Evolutionary conservation across 257 asterid species (phyloP), one percentile per base, ranked within the genome.

Genomic region (Solanum etuberosum): DNA sequence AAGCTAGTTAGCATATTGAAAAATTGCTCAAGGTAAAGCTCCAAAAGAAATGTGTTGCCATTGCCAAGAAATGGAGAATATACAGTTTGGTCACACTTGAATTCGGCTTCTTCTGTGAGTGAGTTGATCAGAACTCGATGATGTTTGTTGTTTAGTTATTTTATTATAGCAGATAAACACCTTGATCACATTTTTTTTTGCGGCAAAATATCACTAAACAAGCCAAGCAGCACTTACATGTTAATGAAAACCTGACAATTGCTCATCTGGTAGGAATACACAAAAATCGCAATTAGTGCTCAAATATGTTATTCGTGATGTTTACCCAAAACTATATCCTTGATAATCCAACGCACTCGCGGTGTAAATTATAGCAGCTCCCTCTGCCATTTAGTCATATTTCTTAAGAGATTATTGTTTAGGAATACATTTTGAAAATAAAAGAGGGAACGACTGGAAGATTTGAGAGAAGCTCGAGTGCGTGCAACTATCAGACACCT

Each of bases 1-100:
- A 89, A 86, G 87, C 90, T 90, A 18, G 92, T 90, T 10, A 84
- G 91, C 38, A 87, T 89, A 54, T 48, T 90, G 86, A 91, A 90
- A 88, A 54, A 81, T 84, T 89, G 42, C 67, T 90, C 77, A 89
- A 86, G 73, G 88, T 86, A 68, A 89, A 90, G 80, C 91, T n/a
- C 92, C 0, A 90, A 86, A 86, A 86, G 65, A 35, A 90, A 65
- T 16, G 88, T 90, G 71, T 46, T 82, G 88, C 88, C 91, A 27
- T 16, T 86, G 88, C 92, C 92, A 7, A 27, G 89, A 37, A 90
- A 90, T 21, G 92, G 92, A 13, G 91, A 42, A 42, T 42, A 11
- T 42, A 42, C 1, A 42, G 4, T 40, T 40, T 40, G 46, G 13
- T 40, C 46, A 40, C 46, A 40, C 46, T 40, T 40, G 46, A 40